Evolutionary conservation across 2,329 filamentous ascomycete species (phyloP).

Genomic region (Plectosphaerella sp.): DNA sequence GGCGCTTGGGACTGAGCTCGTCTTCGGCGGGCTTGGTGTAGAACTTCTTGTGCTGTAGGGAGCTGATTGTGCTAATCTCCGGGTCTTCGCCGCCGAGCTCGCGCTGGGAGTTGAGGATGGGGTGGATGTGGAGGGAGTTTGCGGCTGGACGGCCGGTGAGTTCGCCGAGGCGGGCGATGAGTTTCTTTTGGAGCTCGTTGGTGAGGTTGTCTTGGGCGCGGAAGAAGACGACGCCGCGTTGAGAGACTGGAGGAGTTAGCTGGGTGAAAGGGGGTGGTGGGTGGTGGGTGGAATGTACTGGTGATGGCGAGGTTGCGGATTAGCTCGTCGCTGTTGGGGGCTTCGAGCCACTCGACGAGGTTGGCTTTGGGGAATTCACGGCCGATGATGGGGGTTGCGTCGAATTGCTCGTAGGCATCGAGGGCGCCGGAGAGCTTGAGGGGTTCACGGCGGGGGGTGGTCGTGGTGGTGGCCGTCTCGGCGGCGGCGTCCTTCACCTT

Average conservation of each 20-base stretch:
- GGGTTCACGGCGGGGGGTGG: slow-evolving; percentile 18
- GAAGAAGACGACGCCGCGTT: slow-evolving; percentile 62
- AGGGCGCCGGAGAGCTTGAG: slow-evolving; percentile 39
- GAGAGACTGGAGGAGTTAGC: slow-evolving; percentile 40
- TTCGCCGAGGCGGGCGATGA: slow-evolving; percentile 55
- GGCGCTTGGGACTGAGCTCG: slow-evolving; percentile 25
- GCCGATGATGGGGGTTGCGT: slow-evolving; percentile 51
- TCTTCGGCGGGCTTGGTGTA: slow-evolving; percentile 18
- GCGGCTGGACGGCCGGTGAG: slow-evolving; percentile 53
- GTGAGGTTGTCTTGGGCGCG: slow-evolving; percentile 52
- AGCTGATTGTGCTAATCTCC: slow-evolving; percentile 57
- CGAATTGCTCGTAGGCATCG: slow-evolving; percentile 42
- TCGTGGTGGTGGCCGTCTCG: slow-evolving; percentile 8
- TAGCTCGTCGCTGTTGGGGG: slow-evolving; percentile 51
- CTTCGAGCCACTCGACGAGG: slow-evolving; percentile 51
- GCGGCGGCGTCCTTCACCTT: slow-evolving; percentile 8
- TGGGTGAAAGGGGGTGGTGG: neutral
- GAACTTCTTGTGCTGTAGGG: slow-evolving; percentile 38
- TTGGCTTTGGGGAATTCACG: slow-evolving; percentile 47
- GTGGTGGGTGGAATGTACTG: slow-evolving; percentile 28
- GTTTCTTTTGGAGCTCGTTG: slow-evolving; percentile 55
- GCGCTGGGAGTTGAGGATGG: slow-evolving; percentile 48
- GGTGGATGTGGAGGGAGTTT: slow-evolving; percentile 58
- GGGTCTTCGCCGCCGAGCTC: slow-evolving; percentile 47
- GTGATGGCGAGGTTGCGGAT: slow-evolving; percentile 57